Conservation (phyloP, 495 filamentous ascomycete species). For the Podospora comata region DNA sequence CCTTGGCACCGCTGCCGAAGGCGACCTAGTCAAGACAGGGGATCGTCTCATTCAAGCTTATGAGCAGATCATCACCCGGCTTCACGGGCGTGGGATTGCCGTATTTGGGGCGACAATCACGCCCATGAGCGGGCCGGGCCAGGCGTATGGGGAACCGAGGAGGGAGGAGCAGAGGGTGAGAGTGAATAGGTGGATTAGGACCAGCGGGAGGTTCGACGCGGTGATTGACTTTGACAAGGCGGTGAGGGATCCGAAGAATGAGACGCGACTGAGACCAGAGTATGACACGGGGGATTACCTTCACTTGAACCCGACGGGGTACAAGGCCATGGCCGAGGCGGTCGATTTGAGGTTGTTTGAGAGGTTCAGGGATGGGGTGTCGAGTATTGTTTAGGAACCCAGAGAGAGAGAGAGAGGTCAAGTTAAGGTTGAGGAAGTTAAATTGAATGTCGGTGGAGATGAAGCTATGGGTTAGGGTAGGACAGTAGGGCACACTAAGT, state of each 20-base stretch:
- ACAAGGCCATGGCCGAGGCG: conserved; percentile 52
- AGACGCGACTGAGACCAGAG: conserved; percentile 39
- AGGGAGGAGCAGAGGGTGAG: conserved; percentile 52
- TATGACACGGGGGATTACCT: conserved; percentile 63
- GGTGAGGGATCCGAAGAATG: conserved; percentile 47
- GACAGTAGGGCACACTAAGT: not conserved
- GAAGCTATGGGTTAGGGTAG: not conserved
- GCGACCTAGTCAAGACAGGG: conserved; percentile 39
- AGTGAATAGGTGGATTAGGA: conserved; percentile 62
- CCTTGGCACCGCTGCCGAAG: conserved; percentile 47
- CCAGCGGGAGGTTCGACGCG: conserved; percentile 54
- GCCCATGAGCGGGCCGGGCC: conserved; percentile 49
- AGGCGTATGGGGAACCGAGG: conserved; percentile 46
- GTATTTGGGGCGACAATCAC: conserved; percentile 62
- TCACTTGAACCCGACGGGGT: conserved; percentile 59
- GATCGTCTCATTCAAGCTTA: conserved; percentile 53
- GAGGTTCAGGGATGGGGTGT: conserved; percentile 25
- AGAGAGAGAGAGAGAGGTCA: not conserved
- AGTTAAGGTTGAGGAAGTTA: not conserved
- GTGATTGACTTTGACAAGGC: conserved; percentile 61
- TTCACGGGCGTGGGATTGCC: conserved; percentile 50
- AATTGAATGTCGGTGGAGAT: not conserved
- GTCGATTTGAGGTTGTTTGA: conserved; percentile 54
- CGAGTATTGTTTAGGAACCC: conserved; percentile 19
- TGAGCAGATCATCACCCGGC: conserved; percentile 52